Evolutionary conservation across 139 green algal species (phyloP), one percentile per base, ranked within the genome.

Genomic region (Chlamydomonas asymmetrica): DNA sequence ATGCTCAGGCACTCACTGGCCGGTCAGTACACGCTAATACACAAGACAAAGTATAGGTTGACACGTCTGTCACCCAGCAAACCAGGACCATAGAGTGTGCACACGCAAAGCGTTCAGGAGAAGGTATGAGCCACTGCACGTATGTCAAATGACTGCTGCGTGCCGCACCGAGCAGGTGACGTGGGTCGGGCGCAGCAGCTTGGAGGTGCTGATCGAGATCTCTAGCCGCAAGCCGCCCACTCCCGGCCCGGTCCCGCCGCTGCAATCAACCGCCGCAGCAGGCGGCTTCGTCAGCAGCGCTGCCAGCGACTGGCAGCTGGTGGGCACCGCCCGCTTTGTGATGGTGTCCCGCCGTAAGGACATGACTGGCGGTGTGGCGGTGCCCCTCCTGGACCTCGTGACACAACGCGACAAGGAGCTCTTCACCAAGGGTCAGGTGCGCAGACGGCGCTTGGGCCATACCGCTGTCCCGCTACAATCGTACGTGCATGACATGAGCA

Each of bases 131-230:
- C n/a, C n/a, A n/a, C n/a, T n/a, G n/a, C n/a, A n/a, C n/a, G n/a
- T n/a, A n/a, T n/a, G n/a, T n/a, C n/a, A n/a, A n/a, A n/a, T n/a
- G n/a, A n/a, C n/a, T n/a, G n/a, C 20, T 59, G 20, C 22, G 49
- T 59, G 20, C 49, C 22, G 49, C 49, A 22, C 20, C 22, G 20
- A n/a, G 22, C 66, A 81, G 68, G 76, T 84, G 37, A 45, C 54
- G 27, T 84, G 79, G 79, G 59, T 66, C 18, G 79, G 79, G 5
- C 74, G 72, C 38, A 80, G 64, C 79, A 84, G 79, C 66, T 78
- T 84, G 79, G 68, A 81, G 63, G 74, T 85, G 13, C 50, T 79
- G 31, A 67, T 85, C 16, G 80, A 85, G 68, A 34, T 82, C 8
- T 59, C n/a, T n/a, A n/a, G n/a, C n/a, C n/a, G 9, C 71, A 71